Conservation (phyloP, 2,329 filamentous ascomycete species). For the Allantophomopsis cytisporea region DNA sequence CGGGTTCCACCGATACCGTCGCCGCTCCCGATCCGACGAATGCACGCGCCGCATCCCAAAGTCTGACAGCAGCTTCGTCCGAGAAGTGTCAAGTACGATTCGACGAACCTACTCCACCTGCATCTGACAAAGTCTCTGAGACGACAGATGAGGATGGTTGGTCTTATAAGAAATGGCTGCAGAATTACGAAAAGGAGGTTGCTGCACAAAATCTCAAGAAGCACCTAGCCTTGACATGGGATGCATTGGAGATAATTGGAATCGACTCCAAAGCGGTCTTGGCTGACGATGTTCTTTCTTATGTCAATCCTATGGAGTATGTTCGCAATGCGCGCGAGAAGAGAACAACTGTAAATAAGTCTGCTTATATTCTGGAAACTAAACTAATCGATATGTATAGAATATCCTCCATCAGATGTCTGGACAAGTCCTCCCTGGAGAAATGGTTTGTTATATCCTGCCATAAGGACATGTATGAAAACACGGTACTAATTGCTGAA, state of each 20-base stretch:
- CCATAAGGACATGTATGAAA: too few relatives aligned
- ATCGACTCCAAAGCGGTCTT: slow-evolving; percentile 3
- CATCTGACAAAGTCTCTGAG: too few relatives aligned
- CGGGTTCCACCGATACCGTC: too few relatives aligned
- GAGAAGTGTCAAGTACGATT: too few relatives aligned
- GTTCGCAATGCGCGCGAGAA: neutral
- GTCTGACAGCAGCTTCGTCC: too few relatives aligned
- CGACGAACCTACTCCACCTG: too few relatives aligned
- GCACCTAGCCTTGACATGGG: slow-evolving; percentile 3
- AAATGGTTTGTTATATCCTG: slow-evolving; percentile 2
- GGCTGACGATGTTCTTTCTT: slow-evolving; percentile 2
- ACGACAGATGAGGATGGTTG: neutral
- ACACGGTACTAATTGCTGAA: neutral
- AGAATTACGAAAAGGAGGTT: slow-evolving; percentile 2
- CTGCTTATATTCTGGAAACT: neutral
- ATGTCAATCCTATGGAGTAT: slow-evolving; percentile 2
- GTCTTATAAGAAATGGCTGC: slow-evolving; percentile 1
- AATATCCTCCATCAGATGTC: slow-evolving; percentile 2
- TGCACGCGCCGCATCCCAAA: too few relatives aligned
- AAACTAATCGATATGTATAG: neutral
- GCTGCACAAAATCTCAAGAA: slow-evolving; percentile 1
- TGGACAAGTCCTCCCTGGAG: slow-evolving; percentile 4
- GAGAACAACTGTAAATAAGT: neutral
- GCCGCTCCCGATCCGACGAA: too few relatives aligned
- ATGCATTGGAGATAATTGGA: slow-evolving; percentile 1